Conservation (phyloP, 2,329 filamentous ascomycete genomes). For the Penicillium sp. region DNA sequence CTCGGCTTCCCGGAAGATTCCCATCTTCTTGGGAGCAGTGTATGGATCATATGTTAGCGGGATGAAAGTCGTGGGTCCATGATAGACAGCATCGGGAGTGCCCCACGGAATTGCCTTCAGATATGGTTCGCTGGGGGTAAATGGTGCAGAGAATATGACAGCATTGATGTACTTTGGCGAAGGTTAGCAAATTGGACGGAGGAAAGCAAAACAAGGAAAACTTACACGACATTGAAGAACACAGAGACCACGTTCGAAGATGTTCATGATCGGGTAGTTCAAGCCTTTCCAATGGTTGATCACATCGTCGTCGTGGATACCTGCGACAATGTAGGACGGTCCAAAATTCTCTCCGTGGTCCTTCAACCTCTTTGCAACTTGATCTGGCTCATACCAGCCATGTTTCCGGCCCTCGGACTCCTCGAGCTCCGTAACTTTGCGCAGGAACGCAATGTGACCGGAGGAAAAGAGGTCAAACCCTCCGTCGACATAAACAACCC, state of each 20-base stretch:
- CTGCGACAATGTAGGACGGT: conserved; percentile 84
- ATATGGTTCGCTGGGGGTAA: conserved; percentile 76
- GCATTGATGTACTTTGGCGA: conserved; percentile 72
- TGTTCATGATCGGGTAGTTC: conserved; percentile 99
- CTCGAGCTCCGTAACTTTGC: conserved; percentile 70
- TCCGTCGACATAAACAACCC: conserved; percentile 91
- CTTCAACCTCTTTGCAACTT: conserved; percentile 60
- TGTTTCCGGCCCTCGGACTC: conserved; percentile 63
- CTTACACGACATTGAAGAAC: conserved; percentile 88
- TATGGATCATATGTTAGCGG: conserved; percentile 76
- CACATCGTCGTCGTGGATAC: conserved; percentile 89
- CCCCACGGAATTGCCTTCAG: conserved; percentile 71
- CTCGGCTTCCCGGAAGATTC: conserved; percentile 77
- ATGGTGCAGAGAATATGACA: conserved; percentile 86
- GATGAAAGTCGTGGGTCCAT: conserved; percentile 93
- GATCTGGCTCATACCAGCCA: conserved; percentile 72
- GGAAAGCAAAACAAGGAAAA: conserved; percentile 5
- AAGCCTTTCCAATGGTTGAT: conserved; percentile 97
- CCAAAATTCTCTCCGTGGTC: conserved; percentile 69
- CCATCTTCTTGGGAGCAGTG: conserved; percentile 72
- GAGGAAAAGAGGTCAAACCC: conserved; percentile 96
- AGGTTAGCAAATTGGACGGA: background rate
- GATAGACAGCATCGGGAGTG: conserved; percentile 78
- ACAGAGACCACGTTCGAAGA: conserved; percentile 91
- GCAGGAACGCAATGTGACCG: conserved; percentile 93